A percentile compares a stretch with the other conserved stretches of the same genome.
phyloP scores from a whole-genome alignment of 495 filamentous ascomycete genomes.

The Talaromyces wortmannii region DNA sequence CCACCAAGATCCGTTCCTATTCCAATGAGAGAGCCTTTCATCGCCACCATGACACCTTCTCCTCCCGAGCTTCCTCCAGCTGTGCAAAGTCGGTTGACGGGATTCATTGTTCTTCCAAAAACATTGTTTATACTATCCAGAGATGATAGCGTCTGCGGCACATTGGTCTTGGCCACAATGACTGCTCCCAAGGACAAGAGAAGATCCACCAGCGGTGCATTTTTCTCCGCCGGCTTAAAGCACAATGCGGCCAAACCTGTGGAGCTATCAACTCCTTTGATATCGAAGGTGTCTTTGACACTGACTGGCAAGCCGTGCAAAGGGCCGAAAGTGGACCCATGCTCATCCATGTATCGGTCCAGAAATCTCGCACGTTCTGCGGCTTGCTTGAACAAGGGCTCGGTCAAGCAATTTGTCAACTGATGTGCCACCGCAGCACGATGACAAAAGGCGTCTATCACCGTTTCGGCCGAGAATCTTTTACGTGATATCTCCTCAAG shows the following conservation, averaged over 20 bases:
- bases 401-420: constrained; percentile 30
- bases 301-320: constrained; percentile 36
- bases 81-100: constrained; percentile 47
- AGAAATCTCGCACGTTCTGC: constrained; percentile 20
- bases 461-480: constrained; percentile 17
- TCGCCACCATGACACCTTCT: constrained; percentile 55
- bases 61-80: constrained; percentile 60
- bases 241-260: constrained; percentile 37
- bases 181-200: constrained; percentile 38
- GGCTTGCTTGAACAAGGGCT: constrained; percentile 25
- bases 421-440: constrained; percentile 35
- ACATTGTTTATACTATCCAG: constrained; percentile 38
- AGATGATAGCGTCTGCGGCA: constrained; percentile 49
- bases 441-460: constrained; percentile 37
- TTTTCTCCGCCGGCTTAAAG: constrained; percentile 34
- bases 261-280: constrained; percentile 45
- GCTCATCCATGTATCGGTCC: constrained; percentile 17
- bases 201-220: constrained; percentile 7
- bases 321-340: constrained; percentile 22
- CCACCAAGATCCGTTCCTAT: constrained; percentile 66
- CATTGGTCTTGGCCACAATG: constrained; percentile 56
- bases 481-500: background rate
- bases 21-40: constrained; percentile 53
- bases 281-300: constrained; percentile 44
- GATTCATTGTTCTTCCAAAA: constrained; percentile 50